Conservation (phyloP, 345 rosid genomes). For the Theobroma cacao region DNA sequence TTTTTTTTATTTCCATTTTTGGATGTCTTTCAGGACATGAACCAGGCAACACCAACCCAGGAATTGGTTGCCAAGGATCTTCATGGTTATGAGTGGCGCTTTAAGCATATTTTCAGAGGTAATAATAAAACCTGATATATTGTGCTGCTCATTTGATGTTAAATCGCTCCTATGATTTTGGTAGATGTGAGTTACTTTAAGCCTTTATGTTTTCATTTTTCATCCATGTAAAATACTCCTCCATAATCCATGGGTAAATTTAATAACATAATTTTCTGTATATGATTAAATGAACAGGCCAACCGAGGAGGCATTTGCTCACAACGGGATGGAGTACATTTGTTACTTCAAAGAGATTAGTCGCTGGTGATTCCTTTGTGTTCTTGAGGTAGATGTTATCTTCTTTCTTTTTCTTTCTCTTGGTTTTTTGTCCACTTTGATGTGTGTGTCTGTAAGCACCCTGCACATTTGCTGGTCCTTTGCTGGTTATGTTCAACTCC, state of each 20-base stretch:
- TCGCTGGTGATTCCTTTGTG: conserved; percentile 86
- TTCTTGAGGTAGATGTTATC: conserved; percentile 68
- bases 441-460: neutral
- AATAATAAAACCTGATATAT: neutral
- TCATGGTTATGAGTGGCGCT: conserved; percentile 91
- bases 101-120: conserved; percentile 96
- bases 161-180: neutral
- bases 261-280: neutral
- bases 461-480: neutral
- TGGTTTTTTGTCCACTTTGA: neutral
- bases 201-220: neutral
- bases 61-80: conserved; percentile 91
- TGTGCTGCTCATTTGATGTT: neutral
- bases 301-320: conserved; percentile 89
- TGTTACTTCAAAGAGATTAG: conserved; percentile 83
- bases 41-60: conserved; percentile 82
- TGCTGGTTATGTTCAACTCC: conserved; percentile 1
- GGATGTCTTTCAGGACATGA: conserved; percentile 67
- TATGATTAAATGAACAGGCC: conserved; percentile 50
- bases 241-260: neutral
- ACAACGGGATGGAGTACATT: conserved; percentile 98
- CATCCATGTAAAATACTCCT: neutral
- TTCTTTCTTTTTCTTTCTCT: too few relatives aligned
- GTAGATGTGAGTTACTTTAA: neutral
- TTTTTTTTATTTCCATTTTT: conserved; percentile 3